Evolutionary conservation across 495 filamentous ascomycete species (phyloP), one percentile per base, ranked within the genome.

Genomic region (Chaetomium fimeti): DNA sequence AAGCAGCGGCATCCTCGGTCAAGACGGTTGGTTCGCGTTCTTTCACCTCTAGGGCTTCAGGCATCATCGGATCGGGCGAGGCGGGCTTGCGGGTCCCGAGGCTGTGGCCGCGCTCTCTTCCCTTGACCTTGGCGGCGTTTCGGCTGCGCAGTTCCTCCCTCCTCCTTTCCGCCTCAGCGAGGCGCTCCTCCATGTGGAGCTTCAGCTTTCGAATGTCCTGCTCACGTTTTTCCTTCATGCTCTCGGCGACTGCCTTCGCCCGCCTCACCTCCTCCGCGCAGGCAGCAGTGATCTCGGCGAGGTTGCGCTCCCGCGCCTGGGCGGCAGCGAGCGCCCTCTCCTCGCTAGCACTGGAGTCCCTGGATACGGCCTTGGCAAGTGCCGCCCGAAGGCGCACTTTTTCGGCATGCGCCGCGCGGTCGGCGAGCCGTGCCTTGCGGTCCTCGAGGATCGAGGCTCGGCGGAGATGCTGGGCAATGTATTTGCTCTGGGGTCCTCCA

Each of bases 191-290:
- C 87, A 96, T 90, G 67, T 97, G 91, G 49, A 86, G 70, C 65
- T 75, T 80, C 61, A 93, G 74, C 66, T 87, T 89, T 69, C 83
- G 85, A 68, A 92, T 85, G 64, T 98, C 92, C 49, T 91, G 89
- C 62, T 94, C 91, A 66, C 93, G 88, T 72, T 89, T 89, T 78
- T 93, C 92, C 72, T 93, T 91, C 78, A 91, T 93, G 63, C 88
- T 93, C 78, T 96, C 91, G 3, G 94, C 94, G 53, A 96, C 84
- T 54, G 89, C 89, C 81, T 98, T 98, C 57, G 95, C 94, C 53
- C 93, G 84, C 68, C 89, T 89, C 54, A 98, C 94, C 76, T 98
- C 94, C 72, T 93, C 93, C 58, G 95, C 93, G 73, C 95, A 98
- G 69, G 88, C 87, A 43, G 93, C 94, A 13, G 93, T 90, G 29